phyloP scores from a whole-genome alignment of 2,329 filamentous ascomycete species.

The Fusarium sp. region DNA sequence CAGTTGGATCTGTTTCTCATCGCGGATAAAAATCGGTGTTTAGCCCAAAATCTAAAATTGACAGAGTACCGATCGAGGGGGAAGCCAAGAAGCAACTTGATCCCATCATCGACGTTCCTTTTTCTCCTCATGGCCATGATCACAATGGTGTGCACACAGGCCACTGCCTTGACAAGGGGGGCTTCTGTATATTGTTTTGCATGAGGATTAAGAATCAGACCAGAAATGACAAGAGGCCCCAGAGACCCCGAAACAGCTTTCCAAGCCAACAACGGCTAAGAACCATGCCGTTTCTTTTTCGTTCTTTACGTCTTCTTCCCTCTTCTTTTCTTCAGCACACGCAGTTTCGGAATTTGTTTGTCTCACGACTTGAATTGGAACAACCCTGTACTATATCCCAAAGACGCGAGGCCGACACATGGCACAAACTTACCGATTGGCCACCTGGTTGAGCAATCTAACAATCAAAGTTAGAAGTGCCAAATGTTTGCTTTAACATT shows the following conservation, averaged over 20 bases:
- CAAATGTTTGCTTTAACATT: constrained; percentile 24
- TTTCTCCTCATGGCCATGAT: neutral
- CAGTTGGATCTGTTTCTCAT: neutral
- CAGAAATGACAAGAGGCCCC: constrained; percentile 22
- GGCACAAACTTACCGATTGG: neutral
- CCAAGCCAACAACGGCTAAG: constrained; percentile 1
- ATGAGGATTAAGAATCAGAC: constrained; percentile 22
- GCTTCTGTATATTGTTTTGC: constrained; percentile 8
- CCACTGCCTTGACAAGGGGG: constrained; percentile 20
- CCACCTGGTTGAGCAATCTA: neutral
- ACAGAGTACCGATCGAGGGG: constrained; percentile 20
- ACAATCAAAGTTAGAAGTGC: neutral
- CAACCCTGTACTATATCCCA: neutral
- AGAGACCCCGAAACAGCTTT: constrained; percentile 3
- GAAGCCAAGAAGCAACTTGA: constrained; percentile 6
- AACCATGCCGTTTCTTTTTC: constrained; percentile 11
- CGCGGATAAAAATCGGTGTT: neutral
- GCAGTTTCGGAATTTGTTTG: neutral
- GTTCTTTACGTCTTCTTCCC: constrained; percentile 13
- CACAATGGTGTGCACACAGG: constrained; percentile 11
- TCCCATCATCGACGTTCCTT: neutral
- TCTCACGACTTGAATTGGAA: neutral
- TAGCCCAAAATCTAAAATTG: constrained; percentile 1
- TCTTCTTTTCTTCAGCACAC: constrained; percentile 9
- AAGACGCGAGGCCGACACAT: neutral